A percentile compares a stretch with the other conserved stretches of the same genome.
Conservation (phyloP, 2,329 filamentous ascomycete species). For the Neophaeococcomyces aloes region DNA sequence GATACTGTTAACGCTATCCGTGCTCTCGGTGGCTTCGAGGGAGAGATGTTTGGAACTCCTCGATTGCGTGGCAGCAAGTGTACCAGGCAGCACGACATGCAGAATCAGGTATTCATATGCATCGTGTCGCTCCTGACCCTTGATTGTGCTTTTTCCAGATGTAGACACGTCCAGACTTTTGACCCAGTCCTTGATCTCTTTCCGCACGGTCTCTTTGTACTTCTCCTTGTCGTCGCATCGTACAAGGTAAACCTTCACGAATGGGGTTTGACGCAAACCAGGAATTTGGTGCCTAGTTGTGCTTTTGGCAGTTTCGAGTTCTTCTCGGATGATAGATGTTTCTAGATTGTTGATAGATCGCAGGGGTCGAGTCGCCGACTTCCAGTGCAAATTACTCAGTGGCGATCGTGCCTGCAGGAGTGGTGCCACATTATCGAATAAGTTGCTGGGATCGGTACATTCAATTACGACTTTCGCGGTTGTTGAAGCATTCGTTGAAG, state of each 20-base stretch:
- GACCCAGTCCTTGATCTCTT: conserved; percentile 82
- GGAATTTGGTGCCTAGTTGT: conserved; percentile 73
- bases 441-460: conserved; percentile 84
- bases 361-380: conserved; percentile 80
- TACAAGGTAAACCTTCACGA: conserved; percentile 80
- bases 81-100: conserved; percentile 84
- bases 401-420: conserved; percentile 71
- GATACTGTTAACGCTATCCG: conserved; percentile 52
- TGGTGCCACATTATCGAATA: conserved; percentile 72
- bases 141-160: conserved; percentile 33
- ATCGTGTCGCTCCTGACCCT: conserved; percentile 81
- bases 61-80: conserved; percentile 66
- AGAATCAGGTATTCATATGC: conserved; percentile 92
- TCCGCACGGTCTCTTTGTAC: conserved; percentile 71
- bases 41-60: conserved; percentile 43
- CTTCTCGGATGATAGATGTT: conserved; percentile 68
- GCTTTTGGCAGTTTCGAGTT: conserved; percentile 27
- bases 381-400: conserved; percentile 89
- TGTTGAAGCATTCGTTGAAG: conserved; percentile 11
- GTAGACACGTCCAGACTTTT: conserved; percentile 42
- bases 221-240: conserved; percentile 92
- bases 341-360: conserved; percentile 90
- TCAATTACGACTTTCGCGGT: conserved; percentile 66
- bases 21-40: conserved; percentile 37
- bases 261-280: conserved; percentile 81